Evolutionary conservation across 805 yeast species (phyloP).

Genomic region (Candida ulmi): DNA sequence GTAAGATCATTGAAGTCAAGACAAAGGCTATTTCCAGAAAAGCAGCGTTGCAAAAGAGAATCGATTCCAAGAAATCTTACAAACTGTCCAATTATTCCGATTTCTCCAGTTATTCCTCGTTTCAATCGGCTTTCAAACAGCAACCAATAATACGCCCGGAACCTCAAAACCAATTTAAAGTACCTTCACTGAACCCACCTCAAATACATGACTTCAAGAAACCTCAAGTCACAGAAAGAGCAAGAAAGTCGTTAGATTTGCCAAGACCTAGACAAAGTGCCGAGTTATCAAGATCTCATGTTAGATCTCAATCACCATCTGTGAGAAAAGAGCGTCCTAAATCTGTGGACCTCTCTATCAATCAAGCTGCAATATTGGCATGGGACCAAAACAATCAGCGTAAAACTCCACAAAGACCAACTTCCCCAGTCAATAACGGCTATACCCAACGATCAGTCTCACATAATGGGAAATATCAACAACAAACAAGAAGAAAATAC

Average conservation of each 20-base stretch:
- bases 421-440: slow-evolving; percentile 9
- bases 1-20: slow-evolving; percentile 14
- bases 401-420: slow-evolving; percentile 10
- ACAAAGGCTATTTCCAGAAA: slow-evolving; percentile 13
- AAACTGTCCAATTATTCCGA: slow-evolving; percentile 9
- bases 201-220: slow-evolving; percentile 1
- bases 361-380: slow-evolving; percentile 22
- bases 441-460: neutral
- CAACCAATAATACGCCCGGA: neutral
- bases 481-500: slow-evolving; percentile 8
- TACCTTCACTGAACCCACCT: slow-evolving; percentile 2
- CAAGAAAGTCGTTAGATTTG: slow-evolving; percentile 12
- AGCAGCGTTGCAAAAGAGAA: slow-evolving; percentile 8
- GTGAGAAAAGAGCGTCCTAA: slow-evolving; percentile 17
- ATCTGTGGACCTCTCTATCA: slow-evolving; percentile 19
- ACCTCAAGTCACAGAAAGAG: neutral
- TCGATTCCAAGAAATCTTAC: slow-evolving; percentile 8
- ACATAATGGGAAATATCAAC: neutral
- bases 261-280: slow-evolving; percentile 10
- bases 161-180: slow-evolving; percentile 9
- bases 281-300: neutral
- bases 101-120: slow-evolving; percentile 20
- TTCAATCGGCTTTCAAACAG: slow-evolving; percentile 18
- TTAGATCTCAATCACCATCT: slow-evolving; percentile 1
- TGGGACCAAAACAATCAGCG: slow-evolving; percentile 16